Evolutionary conservation across 495 filamentous ascomycete genomes (phyloP), one percentile per base, ranked within the genome.

Genomic region (Penicillium daleae): DNA sequence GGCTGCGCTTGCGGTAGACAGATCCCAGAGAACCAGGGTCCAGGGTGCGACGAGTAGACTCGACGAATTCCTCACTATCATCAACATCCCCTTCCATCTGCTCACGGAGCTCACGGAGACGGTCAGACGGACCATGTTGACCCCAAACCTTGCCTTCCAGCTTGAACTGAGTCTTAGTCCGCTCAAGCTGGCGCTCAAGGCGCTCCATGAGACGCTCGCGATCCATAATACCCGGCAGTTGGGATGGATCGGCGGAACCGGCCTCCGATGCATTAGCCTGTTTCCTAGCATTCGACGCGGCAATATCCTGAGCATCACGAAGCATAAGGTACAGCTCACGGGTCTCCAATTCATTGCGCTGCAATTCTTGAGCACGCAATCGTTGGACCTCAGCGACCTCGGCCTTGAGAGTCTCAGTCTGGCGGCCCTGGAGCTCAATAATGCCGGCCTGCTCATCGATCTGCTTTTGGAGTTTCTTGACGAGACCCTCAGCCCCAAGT

Each of bases 311-410:
- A 31, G 95, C 95, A 76, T 99, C 95, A 57, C 96, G 87, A 54
- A 99, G 89, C 95, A 99, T 99, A 40, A 99, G 89, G 77, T 98
- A 99, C 12, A 99, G 80, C 78, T 99, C 95, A 68, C 95, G 85
- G 0, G 96, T 98, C 73, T 99, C 95, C 27, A 99, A 74, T 74
- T 99, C 95, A 69, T 97, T 95, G 49, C 94, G 86, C 74, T 99
- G 95, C 53, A 97, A 82, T 67, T 99, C 96, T 72, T 95, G 92
- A 15, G 91, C 92, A 57, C 96, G 87, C 17, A 97, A 78, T 50
- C 90, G 84, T 68, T 97, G 93, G 42, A 97, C 76, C 66, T 92
- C 94, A 8, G 91, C 90, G 51, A 98, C 78, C 72, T 99, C 95
- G 17, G 90, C 89, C 76, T 96, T 97, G 62, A 96, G 74, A 15